Percentiles rank a stretch among this genome's conserved stretches.
These are phyloP conservation scores for Neurospora terricola DNA, from an alignment of 495 filamentous ascomycete species.

Conservation along the genomic window DNA sequence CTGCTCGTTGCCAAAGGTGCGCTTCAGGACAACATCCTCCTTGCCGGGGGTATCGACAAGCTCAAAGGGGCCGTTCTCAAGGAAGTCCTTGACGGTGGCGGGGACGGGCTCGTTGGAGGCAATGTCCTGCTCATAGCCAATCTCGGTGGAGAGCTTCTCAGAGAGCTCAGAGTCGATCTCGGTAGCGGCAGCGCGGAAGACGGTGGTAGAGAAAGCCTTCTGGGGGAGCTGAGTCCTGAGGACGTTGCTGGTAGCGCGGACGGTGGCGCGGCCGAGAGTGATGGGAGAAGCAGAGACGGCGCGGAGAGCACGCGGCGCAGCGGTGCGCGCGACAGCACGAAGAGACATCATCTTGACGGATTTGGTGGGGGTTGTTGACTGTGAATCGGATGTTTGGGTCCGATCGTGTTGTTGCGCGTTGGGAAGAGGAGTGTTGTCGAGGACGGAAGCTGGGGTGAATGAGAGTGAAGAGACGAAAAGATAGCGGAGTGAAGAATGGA, in stretches of 20 bases:
- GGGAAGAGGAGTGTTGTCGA: neutral
- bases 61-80: conserved; percentile 61
- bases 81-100: conserved; percentile 57
- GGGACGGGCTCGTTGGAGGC: conserved; percentile 50
- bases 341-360: conserved; percentile 62
- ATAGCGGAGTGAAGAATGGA: neutral
- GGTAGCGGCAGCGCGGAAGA: conserved; percentile 39
- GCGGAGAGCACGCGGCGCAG: conserved; percentile 59
- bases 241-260: conserved; percentile 16
- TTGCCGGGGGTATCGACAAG: conserved; percentile 69
- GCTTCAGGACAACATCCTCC: conserved; percentile 76
- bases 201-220: conserved; percentile 62
- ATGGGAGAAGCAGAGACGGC: conserved; percentile 44
- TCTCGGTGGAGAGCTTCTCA: conserved; percentile 68
- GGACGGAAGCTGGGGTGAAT: neutral
- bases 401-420: conserved; percentile 3
- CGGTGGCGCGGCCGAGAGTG: conserved; percentile 32
- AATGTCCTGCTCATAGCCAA: conserved; percentile 52
- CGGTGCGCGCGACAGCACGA: conserved; percentile 52
- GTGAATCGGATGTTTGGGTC: neutral
- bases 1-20: conserved; percentile 82
- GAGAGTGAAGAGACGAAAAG: neutral
- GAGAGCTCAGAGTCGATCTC: conserved; percentile 64
- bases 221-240: conserved; percentile 33
- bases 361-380: neutral